phyloP scores from a whole-genome alignment of 257 asterid genomes.

The Solanum habrochaites region DNA sequence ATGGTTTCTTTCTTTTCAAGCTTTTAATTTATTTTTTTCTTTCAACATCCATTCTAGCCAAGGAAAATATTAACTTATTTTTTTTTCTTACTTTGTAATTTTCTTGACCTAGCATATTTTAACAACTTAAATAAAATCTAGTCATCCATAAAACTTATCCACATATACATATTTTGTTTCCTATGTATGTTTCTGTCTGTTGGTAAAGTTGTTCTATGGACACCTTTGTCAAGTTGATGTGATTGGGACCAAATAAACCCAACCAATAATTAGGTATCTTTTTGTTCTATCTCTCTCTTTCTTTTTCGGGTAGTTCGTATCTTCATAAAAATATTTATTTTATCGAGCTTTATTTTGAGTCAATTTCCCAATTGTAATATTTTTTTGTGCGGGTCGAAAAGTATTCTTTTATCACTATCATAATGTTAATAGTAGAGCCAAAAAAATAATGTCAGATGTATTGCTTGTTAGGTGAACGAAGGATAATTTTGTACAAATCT shows the following conservation, averaged over 20 bases:
- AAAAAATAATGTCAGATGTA: no score
- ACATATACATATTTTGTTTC: neutral
- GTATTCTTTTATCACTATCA: neutral
- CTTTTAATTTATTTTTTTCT: neutral
- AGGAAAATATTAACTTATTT: neutral
- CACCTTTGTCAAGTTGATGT: neutral
- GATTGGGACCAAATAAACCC: neutral
- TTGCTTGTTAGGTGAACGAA: no score
- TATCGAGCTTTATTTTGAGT: fast-evolving
- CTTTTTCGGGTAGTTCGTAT: neutral
- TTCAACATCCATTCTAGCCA: neutral
- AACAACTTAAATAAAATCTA: neutral
- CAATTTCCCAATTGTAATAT: fast-evolving
- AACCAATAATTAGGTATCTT: neutral
- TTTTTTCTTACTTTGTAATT: neutral
- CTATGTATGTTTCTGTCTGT: neutral
- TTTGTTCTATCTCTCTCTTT: neutral
- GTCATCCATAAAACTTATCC: neutral
- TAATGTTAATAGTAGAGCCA: neutral
- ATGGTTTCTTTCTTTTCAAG: neutral
- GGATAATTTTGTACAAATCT: no score
- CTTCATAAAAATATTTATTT: neutral
- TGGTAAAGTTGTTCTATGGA: neutral
- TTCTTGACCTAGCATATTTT: neutral
- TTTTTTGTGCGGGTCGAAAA: neutral